Conservation (phyloP, 805 yeast genomes). For the Zygoascus flipseniorum region DNA sequence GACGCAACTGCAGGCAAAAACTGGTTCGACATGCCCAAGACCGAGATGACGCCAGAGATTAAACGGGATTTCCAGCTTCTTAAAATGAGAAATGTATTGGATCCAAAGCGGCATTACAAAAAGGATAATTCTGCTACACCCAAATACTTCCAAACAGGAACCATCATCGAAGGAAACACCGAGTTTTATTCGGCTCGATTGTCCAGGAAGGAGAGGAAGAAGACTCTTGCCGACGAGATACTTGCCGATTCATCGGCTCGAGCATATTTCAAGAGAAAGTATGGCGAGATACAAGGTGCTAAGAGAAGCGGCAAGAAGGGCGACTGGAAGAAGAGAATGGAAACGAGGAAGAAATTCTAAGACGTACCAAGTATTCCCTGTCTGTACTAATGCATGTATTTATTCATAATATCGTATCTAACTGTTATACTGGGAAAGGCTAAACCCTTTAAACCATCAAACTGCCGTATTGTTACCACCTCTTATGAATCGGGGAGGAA, state of each 20-base stretch:
- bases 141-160: slow-evolving; percentile 80
- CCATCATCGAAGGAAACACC: slow-evolving; percentile 71
- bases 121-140: slow-evolving; percentile 68
- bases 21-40: slow-evolving; percentile 78
- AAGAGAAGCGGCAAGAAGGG: slow-evolving; percentile 58
- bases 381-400: neutral
- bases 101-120: slow-evolving; percentile 92
- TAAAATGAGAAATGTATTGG: slow-evolving; percentile 82
- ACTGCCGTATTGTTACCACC: neutral
- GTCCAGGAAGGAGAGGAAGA: slow-evolving; percentile 62
- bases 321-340: slow-evolving; percentile 54
- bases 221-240: slow-evolving; percentile 73
- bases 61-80: slow-evolving; percentile 72
- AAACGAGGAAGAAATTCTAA: slow-evolving; percentile 42
- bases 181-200: slow-evolving; percentile 68
- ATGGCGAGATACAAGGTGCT: slow-evolving; percentile 63
- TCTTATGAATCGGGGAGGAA: slow-evolving; percentile 3
- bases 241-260: slow-evolving; percentile 62
- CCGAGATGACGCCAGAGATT: slow-evolving; percentile 60
- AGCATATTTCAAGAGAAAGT: slow-evolving; percentile 78
- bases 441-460: no score
- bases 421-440: no score
- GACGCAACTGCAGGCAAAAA: slow-evolving; percentile 41
- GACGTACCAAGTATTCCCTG: neutral
- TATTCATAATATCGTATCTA: neutral